A percentile compares a stretch with the other conserved stretches of the same genome.
These are phyloP conservation scores for Pseudogymnoascus sp. DNA, from an alignment of 2,329 filamentous ascomycete species.

Conservation along the genomic window DNA sequence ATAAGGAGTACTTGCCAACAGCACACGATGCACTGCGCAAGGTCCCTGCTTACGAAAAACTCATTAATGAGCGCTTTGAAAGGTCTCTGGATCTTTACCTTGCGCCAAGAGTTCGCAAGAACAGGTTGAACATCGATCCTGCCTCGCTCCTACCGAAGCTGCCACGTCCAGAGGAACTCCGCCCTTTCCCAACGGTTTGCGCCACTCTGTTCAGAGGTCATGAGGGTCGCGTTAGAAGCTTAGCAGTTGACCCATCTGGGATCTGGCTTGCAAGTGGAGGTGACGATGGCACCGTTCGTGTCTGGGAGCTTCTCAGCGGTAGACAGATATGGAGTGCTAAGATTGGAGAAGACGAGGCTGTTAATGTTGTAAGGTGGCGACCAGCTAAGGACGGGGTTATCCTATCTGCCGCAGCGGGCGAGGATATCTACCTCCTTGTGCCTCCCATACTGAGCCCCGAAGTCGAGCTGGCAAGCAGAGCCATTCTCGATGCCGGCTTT, in stretches of 20 bases:
- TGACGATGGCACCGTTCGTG: slow-evolving; percentile 82
- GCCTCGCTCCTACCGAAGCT: slow-evolving; percentile 86
- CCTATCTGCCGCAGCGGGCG: slow-evolving; percentile 73
- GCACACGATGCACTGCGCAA: slow-evolving; percentile 77
- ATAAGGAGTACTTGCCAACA: slow-evolving; percentile 78
- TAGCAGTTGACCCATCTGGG: slow-evolving; percentile 78
- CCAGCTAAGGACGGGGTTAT: slow-evolving; percentile 73
- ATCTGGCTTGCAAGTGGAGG: slow-evolving; percentile 84
- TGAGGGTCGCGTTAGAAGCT: slow-evolving; percentile 74
- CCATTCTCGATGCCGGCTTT: slow-evolving; percentile 79
- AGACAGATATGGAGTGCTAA: slow-evolving; percentile 80
- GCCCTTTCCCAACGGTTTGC: slow-evolving; percentile 87
- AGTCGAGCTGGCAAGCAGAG: slow-evolving; percentile 63
- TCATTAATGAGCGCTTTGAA: slow-evolving; percentile 95
- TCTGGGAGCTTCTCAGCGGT: slow-evolving; percentile 83
- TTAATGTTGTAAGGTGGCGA: slow-evolving; percentile 84
- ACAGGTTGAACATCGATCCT: slow-evolving; percentile 93
- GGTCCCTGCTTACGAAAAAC: slow-evolving; percentile 81
- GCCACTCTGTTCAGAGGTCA: slow-evolving; percentile 84
- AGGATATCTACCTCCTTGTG: slow-evolving; percentile 77
- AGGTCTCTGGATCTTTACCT: slow-evolving; percentile 91
- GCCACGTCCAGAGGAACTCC: slow-evolving; percentile 84
- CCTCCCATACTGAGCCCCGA: slow-evolving; percentile 65
- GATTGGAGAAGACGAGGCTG: slow-evolving; percentile 66
- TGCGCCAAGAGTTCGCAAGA: slow-evolving; percentile 82